Base-by-base conservation (phyloP, 768 basidiomycete genomes). In the Psilocybe subaeruginosa region DNA sequence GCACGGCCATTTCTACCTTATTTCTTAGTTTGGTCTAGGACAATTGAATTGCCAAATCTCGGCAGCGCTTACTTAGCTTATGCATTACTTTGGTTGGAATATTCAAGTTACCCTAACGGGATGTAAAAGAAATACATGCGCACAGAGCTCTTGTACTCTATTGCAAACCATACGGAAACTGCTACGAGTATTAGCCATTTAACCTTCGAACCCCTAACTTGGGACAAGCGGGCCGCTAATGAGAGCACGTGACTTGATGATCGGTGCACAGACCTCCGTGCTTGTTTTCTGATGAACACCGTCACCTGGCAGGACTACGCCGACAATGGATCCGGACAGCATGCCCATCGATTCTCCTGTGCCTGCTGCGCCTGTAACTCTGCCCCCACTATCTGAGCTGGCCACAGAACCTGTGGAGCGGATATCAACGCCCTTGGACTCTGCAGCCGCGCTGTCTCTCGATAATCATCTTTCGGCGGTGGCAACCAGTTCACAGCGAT, bases 201-300 rank as follows among this genome's bases (percentile, higher is more conserved):
- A 7, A 11, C 11, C 33, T 6, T 35, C 33, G 33, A 35, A 7
- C 27, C 43, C 43, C 4, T 33, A 12, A 3, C 6, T 30, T 3
- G 11, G 31, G 30, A 14, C 12, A 17, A 35, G 45, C 56, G 56
- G 56, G 30, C 56, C 56, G 56, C 7, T 4, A 31, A 31, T 4
- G 7, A 16, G 5, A 16, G 5, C 64, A 62, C 64, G 64, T 66
- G 64, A 57, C 37, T 9, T 1, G 23, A 55, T 83, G 68, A 69
- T 72, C 67, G 67, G 68, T 61, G 69, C 68, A 70, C 70, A 66
- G 71, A 68, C 70, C 65, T 59, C 33, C 33, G 33, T 56, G 48
- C 59, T 63, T 65, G 61, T 68, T 67, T 69, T 66, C 63, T 54
- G 49, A 61, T 68, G 51, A n/a, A 37, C 59, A 61, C 63, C 67